phyloP scores from a whole-genome alignment of 106 monocot species.

The Platanthera zijinensis region DNA sequence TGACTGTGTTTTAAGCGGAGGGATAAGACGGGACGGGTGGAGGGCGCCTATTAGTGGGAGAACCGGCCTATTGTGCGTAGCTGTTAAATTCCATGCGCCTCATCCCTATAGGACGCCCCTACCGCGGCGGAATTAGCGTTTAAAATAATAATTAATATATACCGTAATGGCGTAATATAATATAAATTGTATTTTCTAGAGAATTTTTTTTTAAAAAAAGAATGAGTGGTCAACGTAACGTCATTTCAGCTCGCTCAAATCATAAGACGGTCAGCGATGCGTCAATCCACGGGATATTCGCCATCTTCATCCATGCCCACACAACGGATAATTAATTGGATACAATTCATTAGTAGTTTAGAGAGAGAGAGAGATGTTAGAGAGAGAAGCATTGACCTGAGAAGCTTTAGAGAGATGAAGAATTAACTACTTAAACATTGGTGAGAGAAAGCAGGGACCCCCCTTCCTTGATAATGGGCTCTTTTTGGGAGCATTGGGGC shows the following conservation, averaged over 20 bases:
- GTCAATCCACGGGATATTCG: slow-evolving; percentile 1
- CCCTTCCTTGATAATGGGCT: too few species aligned
- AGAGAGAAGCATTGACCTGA: too few species aligned
- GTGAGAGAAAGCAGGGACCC: too few species aligned
- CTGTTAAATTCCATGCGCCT: background rate
- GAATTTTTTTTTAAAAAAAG: background rate
- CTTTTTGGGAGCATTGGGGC: too few species aligned
- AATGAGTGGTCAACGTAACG: background rate
- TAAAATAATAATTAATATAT: background rate
- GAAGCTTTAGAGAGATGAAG: too few species aligned
- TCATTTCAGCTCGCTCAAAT: background rate
- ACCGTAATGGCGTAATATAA: too few species aligned
- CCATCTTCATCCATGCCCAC: background rate
- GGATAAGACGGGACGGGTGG: background rate
- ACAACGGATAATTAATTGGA: too few species aligned
- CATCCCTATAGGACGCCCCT: background rate
- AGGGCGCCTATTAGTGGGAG: background rate
- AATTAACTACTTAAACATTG: too few species aligned
- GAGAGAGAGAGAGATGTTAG: too few species aligned
- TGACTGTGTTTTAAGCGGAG: background rate
- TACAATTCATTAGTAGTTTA: too few species aligned
- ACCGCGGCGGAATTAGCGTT: background rate
- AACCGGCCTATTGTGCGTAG: background rate
- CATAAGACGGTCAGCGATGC: background rate
- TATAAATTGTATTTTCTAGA: too few species aligned